These are phyloP conservation scores for Leishmania lainsoni DNA, from an alignment of 208 protist genomes.

Conservation along the genomic window DNA sequence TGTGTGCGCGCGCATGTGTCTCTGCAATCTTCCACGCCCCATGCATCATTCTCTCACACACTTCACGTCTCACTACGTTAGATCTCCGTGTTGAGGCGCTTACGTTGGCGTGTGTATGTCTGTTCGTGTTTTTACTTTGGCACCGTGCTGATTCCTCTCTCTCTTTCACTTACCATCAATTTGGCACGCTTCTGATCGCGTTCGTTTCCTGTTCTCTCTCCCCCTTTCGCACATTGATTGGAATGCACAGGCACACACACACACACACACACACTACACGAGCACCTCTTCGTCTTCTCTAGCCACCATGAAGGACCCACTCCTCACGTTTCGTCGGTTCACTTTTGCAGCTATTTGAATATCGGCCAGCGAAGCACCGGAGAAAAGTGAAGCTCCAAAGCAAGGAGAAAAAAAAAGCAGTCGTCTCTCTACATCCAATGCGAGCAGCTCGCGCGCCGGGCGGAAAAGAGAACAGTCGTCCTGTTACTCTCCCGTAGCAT, in stretches of 20 bases:
- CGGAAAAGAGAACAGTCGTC: not conserved
- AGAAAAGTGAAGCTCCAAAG: not conserved
- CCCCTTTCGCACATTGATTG: not conserved
- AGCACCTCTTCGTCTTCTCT: not conserved
- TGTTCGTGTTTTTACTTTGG: constrained; percentile 12
- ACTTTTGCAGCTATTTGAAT: not conserved
- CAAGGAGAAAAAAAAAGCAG: not conserved
- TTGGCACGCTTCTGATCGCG: not conserved
- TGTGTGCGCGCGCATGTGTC: not conserved
- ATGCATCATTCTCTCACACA: not conserved
- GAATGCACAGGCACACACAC: not conserved
- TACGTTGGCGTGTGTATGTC: not conserved
- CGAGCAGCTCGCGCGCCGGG: not conserved
- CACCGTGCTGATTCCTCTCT: not conserved
- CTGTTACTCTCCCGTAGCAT: not conserved
- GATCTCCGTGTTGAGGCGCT: not conserved
- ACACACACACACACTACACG: not conserved
- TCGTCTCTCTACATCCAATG: not conserved
- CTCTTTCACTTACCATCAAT: constrained; percentile 1
- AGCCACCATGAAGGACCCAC: not conserved
- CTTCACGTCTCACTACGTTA: not conserved
- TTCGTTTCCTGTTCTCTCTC: not conserved
- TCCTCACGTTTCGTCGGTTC: not conserved
- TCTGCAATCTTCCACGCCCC: not conserved
- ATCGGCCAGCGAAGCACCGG: not conserved